These are phyloP conservation scores for Collybia sordida DNA, from an alignment of 768 basidiomycete species.

Conservation along the genomic window DNA sequence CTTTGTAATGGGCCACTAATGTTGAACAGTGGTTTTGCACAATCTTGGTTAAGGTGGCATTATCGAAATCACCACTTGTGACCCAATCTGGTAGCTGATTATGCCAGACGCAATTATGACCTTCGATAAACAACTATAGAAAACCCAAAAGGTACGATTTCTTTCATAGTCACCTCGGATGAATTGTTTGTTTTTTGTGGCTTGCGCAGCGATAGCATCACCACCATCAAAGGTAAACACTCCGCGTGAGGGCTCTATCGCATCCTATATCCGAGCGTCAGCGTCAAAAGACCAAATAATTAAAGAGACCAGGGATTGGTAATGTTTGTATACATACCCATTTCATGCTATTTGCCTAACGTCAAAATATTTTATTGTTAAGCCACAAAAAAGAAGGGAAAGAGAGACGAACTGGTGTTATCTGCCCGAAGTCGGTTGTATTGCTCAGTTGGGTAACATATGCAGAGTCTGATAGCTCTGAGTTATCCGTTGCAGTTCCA, in stretches of 20 bases:
- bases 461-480: conserved; percentile 39
- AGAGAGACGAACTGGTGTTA: conserved; percentile 38
- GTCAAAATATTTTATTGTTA: not conserved
- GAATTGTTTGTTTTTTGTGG: conserved; percentile 44
- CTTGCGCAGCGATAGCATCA: conserved; percentile 43
- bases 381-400: not conserved
- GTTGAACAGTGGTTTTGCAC: conserved; percentile 49
- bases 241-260: conserved; percentile 49
- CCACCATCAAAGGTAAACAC: conserved; percentile 45
- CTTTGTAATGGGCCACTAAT: conserved; percentile 51
- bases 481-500: conserved; percentile 49
- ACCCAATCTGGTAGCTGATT: conserved; percentile 55
- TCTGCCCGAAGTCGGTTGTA: conserved; percentile 39
- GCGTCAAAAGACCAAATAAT: not conserved
- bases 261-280: conserved; percentile 37
- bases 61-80: conserved; percentile 38
- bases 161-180: conserved; percentile 33
- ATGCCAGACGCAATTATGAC: conserved; percentile 51
- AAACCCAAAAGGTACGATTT: not conserved
- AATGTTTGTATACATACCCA: conserved; percentile 34
- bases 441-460: conserved; percentile 40
- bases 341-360: conserved; percentile 50
- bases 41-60: conserved; percentile 40
- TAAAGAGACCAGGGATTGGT: not conserved
- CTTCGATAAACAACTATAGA: conserved; percentile 11